Evolutionary conservation across 768 basidiomycete species (phyloP), one percentile per base, ranked within the genome.

Genomic region (Mycena vitilis): DNA sequence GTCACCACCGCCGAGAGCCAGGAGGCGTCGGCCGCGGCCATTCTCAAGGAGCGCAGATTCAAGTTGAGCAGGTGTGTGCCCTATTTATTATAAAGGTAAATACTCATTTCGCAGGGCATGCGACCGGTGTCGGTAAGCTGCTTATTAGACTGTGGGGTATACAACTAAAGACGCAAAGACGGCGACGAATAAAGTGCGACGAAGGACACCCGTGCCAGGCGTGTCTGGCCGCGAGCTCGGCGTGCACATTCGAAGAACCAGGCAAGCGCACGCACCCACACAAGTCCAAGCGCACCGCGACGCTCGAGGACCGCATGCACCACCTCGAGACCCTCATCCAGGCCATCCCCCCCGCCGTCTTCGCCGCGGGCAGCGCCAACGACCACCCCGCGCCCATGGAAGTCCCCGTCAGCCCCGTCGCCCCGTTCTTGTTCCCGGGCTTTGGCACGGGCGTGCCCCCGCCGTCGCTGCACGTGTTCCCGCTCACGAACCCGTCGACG

Each of bases 171-270:
- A 49, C 34, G 55, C 71, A 8, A 72, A 95, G 93, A 22, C 91
- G 93, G 60, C 84, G 94, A 73, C 83, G 94, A 74, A 95, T 95
- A 77, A 93, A 93, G 74, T 95, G 94, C 75, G 94, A 95, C 73
- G 94, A 95, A 77, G 94, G 94, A 0, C 93, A 94, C 75, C 94
- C 94, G 40, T 95, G 93, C 78, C 92, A 95, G 79, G 92, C 93
- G 15, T 95, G 94, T 78, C 79, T 94, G n/a, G 90, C 91, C 9
- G 91, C 93, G 13, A 91, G 86, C 74, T 93, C 93, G 3, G 81
- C 91, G 10, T 95, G 94, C 71, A 95, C 94, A 0, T 95, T 95
- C 74, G 94, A 95, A 78, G 94, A 95, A 78, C 91, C 92, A 4
- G 92, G 93, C 4, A 95, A 95, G 81, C 84, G 93, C 65, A 91